Conservation (phyloP, 2,329 filamentous ascomycete genomes). For the Ophiostoma sp. region DNA sequence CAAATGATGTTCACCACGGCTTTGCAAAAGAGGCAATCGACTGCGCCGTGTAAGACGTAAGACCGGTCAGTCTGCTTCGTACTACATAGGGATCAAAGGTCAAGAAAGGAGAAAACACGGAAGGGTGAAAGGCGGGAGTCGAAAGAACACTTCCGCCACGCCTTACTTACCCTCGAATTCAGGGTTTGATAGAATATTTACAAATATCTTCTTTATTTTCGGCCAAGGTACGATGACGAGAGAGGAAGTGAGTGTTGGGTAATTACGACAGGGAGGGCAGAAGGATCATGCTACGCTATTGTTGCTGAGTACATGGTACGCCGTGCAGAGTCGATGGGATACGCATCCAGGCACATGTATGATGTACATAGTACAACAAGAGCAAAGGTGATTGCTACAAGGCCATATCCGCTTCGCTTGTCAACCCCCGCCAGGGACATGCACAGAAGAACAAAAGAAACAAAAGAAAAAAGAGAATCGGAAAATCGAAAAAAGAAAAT, state of each 20-base stretch:
- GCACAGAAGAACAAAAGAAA: background rate
- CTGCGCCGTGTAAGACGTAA: slow-evolving; percentile 2
- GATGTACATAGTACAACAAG: too few relatives aligned
- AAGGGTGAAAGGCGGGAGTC: background rate
- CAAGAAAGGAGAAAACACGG: background rate
- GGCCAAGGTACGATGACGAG: background rate
- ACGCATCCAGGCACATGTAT: too few relatives aligned
- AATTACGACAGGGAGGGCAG: background rate
- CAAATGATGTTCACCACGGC: background rate
- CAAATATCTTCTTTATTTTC: too few relatives aligned
- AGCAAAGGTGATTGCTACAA: background rate
- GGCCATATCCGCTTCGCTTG: slow-evolving; percentile 2
- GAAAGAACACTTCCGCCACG: background rate
- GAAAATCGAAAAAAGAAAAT: background rate
- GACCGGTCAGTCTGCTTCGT: background rate
- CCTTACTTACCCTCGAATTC: background rate
- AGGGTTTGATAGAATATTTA: background rate
- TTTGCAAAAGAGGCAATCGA: slow-evolving; percentile 7
- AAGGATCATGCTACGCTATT: background rate
- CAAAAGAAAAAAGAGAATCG: background rate
- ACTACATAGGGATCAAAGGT: background rate
- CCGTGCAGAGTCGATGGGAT: too few relatives aligned
- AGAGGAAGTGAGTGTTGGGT: background rate
- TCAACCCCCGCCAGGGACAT: background rate
- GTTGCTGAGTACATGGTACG: too few relatives aligned